Conservation (phyloP, 768 basidiomycete species). For the Tulasnella sp. region DNA sequence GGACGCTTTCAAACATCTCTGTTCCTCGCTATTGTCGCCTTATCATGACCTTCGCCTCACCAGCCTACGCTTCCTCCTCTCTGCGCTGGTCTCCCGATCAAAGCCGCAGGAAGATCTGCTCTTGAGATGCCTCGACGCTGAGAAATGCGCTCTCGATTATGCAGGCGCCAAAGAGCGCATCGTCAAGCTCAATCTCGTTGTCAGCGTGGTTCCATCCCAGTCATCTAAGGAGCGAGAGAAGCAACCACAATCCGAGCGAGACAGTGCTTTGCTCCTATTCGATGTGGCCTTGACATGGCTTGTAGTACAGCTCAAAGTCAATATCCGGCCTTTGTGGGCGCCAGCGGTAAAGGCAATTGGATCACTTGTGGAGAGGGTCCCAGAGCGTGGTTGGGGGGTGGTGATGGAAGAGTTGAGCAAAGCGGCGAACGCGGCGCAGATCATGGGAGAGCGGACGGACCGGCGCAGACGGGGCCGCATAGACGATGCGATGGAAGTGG, state of each 20-base stretch:
- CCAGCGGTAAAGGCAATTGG: constrained; percentile 64
- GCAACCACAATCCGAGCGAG: constrained; percentile 38
- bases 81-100: constrained; percentile 35
- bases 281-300: constrained; percentile 65
- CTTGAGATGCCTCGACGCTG: constrained; percentile 56
- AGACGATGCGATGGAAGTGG: constrained; percentile 19
- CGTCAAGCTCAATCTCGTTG: constrained; percentile 62
- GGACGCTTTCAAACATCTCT: constrained; percentile 43
- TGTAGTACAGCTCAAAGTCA: constrained; percentile 85
- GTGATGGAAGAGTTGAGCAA: constrained; percentile 50
- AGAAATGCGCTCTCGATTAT: constrained; percentile 67
- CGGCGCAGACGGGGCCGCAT: constrained; percentile 9
- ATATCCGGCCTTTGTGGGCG: constrained; percentile 81
- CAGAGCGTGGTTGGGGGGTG: constrained; percentile 52
- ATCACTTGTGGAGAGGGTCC: constrained; percentile 42
- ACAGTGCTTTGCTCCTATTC: constrained; percentile 27
- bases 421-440: constrained; percentile 11
- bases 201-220: constrained; percentile 40
- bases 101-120: not conserved
- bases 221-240: constrained; percentile 17
- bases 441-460: constrained; percentile 20
- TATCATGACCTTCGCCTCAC: constrained; percentile 54
- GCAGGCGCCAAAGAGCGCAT: constrained; percentile 79
- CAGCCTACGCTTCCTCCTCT: constrained; percentile 52
- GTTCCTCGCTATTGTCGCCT: constrained; percentile 56